phyloP scores from a whole-genome alignment of 768 basidiomycete genomes.

The Psilocybe cubensis region DNA sequence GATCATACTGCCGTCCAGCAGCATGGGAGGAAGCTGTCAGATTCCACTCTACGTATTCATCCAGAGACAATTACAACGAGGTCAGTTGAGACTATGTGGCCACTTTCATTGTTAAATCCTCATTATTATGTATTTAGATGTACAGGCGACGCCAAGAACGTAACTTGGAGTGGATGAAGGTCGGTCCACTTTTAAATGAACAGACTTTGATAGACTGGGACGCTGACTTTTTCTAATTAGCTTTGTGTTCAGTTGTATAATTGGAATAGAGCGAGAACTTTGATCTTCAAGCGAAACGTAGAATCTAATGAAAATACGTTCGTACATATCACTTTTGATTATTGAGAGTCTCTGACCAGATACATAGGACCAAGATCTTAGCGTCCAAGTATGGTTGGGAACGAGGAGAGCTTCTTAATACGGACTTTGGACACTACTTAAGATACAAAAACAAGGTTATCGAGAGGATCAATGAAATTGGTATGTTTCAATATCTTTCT shows the following conservation, averaged over 20 bases:
- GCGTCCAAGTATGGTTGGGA: slow-evolving; percentile 47
- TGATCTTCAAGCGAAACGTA: slow-evolving; percentile 8
- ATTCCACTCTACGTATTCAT: not conserved
- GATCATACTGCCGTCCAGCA: not conserved
- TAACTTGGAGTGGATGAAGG: slow-evolving; percentile 25
- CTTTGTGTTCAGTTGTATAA: slow-evolving; percentile 25
- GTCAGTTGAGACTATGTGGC: not conserved
- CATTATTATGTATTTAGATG: not conserved
- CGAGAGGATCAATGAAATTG: slow-evolving; percentile 39
- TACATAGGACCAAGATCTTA: slow-evolving; percentile 36
- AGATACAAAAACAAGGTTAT: slow-evolving; percentile 38
- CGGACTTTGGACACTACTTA: slow-evolving; percentile 42
- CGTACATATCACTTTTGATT: slow-evolving; percentile 11
- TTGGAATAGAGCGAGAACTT: slow-evolving; percentile 21
- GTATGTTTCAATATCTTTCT: slow-evolving; percentile 36
- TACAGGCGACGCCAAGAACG: not conserved
- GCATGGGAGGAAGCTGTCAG: not conserved
- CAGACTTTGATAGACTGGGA: not conserved
- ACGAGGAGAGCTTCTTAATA: slow-evolving; percentile 41
- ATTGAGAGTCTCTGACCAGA: not conserved
- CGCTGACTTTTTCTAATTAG: slow-evolving; percentile 13
- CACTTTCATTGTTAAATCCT: not conserved
- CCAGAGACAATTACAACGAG: not conserved
- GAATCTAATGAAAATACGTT: slow-evolving; percentile 20
- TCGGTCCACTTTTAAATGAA: slow-evolving; percentile 1